These are phyloP conservation scores for Penicillium argentinense DNA, from an alignment of 495 filamentous ascomycete species.

Conservation along the genomic window DNA sequence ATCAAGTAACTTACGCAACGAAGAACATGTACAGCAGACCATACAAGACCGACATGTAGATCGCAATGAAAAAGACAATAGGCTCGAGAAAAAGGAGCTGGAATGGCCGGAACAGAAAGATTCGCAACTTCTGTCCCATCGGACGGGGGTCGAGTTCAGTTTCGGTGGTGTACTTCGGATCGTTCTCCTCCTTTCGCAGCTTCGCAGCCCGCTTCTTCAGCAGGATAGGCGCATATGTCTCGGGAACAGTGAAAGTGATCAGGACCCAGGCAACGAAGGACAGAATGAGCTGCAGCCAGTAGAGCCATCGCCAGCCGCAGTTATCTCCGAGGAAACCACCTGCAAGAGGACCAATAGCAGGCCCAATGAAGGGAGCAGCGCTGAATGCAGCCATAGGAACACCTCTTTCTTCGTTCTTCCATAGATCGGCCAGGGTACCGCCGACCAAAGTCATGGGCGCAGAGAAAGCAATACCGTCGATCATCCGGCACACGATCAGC, in stretches of 20 bases:
- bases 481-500: conserved; percentile 67
- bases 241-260: conserved; percentile 78
- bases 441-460: conserved; percentile 84
- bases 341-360: conserved; percentile 69
- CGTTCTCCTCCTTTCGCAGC: conserved; percentile 64
- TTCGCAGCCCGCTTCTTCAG: conserved; percentile 64
- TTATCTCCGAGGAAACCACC: conserved; percentile 73
- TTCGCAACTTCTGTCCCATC: conserved; percentile 57
- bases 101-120: conserved; percentile 75
- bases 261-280: conserved; percentile 62
- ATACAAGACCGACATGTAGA: conserved; percentile 81
- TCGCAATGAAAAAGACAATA: conserved; percentile 73
- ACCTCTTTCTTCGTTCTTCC: conserved; percentile 78
- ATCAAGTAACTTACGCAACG: conserved; percentile 46
- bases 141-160: conserved; percentile 69
- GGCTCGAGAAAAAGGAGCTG: conserved; percentile 76
- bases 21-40: conserved; percentile 84
- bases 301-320: conserved; percentile 79
- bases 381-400: conserved; percentile 86
- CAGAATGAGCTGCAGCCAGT: conserved; percentile 79
- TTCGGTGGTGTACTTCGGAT: conserved; percentile 65
- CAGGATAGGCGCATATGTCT: conserved; percentile 75
- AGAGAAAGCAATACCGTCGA: conserved; percentile 80
- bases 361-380: conserved; percentile 76
- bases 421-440: conserved; percentile 77